Evolutionary conservation across 257 asterid species (phyloP).

Genomic region (Solanum pennellii): DNA sequence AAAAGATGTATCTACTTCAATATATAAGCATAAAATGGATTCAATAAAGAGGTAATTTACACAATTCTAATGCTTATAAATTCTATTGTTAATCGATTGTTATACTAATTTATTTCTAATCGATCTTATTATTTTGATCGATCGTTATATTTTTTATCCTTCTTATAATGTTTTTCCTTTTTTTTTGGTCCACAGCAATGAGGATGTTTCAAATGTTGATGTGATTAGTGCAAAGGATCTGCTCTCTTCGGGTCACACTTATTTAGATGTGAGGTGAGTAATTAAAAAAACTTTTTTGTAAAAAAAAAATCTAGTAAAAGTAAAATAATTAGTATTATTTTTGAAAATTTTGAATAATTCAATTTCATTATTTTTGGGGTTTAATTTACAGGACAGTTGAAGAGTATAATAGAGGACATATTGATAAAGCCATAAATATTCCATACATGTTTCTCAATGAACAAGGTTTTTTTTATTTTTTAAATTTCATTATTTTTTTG

Average conservation of each 20-base stretch:
- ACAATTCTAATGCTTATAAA: background rate
- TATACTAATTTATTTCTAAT: background rate
- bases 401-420: slow-evolving; percentile 5
- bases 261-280: slow-evolving; percentile 7
- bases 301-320: no score
- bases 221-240: slow-evolving; percentile 1
- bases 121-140: no score
- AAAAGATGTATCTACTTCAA: background rate
- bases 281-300: background rate
- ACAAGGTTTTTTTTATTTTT: background rate
- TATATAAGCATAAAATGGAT: background rate
- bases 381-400: slow-evolving; percentile 1
- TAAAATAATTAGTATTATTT: background rate
- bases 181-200: background rate
- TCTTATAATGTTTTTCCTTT: no score
- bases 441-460: slow-evolving; percentile 9
- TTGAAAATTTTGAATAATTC: background rate
- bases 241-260: background rate
- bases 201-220: slow-evolving; percentile 5
- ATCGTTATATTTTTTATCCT: no score
- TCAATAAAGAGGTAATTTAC: slow-evolving; percentile 1
- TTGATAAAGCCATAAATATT: slow-evolving; percentile 7
- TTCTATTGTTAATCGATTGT: background rate
- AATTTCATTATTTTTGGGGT: background rate
- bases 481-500: background rate